Evolutionary conservation across 1,139 yeast species (phyloP), one percentile per base, ranked within the genome.

Genomic region (Lizanozyma gosingica): DNA sequence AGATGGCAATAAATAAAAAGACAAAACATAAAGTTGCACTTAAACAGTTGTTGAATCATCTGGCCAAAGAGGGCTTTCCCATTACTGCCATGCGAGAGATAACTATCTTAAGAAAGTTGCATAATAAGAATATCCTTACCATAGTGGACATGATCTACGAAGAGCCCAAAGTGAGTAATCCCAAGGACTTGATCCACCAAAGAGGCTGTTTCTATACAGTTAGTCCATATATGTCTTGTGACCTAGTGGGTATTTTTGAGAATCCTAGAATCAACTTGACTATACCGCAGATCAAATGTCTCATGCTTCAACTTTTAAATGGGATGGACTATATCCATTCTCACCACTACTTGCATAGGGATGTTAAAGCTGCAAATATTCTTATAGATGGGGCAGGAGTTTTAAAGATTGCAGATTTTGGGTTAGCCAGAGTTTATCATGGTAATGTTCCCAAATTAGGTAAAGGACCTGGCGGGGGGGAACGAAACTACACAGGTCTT

Each of bases 21-120:
- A 47, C 65, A 6, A 56, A 74, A 15, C 68, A 76, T 42, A 64
- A 77, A 17, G 97, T 88, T 16, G 97, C 97, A 1, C 67, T 94
- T 51, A 94, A 94, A 59, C 86, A 84, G 55, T 76, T 92, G 39
- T 67, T 90, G 17, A 76, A 85, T 47, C 92, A 85, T 53, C 83
- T 85, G 41, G 87, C 84, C 37, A 86, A 84, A 52, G 96, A 88
- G 51, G 92, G 95, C 32, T 88, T 92, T 56, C 98, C 99, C 1
- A 81, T 94, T 17, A 94, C 98, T 0, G 97, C 98, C 3, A 76
- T 90, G 62, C 72, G 99, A 47, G 99, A 94, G 55, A 88, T 92
- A 46, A 78, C 85, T 16, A 87, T 90, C 16, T 67, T 94, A 57
- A 87, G 86, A 57, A 72, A 73, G 43, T 64, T 94, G 41, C 62